Evolutionary conservation across 164 flowering plant species (phyloP), one percentile per base, ranked within the genome.

Genomic region (Liriodendron chinense): DNA sequence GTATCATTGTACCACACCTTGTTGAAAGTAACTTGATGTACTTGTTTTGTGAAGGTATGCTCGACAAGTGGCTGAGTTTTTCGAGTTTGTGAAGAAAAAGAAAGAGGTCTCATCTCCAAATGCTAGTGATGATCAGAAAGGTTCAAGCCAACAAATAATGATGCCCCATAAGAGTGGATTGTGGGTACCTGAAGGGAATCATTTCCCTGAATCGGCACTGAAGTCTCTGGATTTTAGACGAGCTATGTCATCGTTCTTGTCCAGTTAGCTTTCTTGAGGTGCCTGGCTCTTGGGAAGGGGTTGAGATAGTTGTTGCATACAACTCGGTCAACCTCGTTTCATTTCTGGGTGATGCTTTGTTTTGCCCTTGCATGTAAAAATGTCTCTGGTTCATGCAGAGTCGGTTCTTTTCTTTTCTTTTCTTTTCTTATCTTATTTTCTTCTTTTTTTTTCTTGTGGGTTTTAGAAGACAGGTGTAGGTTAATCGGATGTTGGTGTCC

Each of bases 51-150:
- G 87, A 74, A 96, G 99, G 82, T 93, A 94, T 86, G 99, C 99
- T 47, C 91, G 89, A 47, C 99, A 96, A 85, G 98, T 96, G 59
- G 98, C 98, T 0, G 88, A 91, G 81, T 95, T 95, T 73, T 95
- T 95, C 70, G 90, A 89, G 81, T 93, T 89, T 82, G 99, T 95
- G 86, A 95, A 95, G 92, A 90, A 87, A 72, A 87, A 83, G 87
- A 82, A 93, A 47, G 97, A 90, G 83, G 80, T 75, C 68, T 56
- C 83, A 20, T 50, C 82, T 34, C 16, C 83, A 24, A 73, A 76
- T 47, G 77, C 75, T 69, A 82, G 77, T 50, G 76, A 80, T 21
- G 76, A 67, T 47, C 81, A 47, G 68, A 79, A 63, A 18, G 47
- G 56, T 57, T 43, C 73, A 28, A 76, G 71, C 74, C 87, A 83